Conservation (phyloP, 1,284 basidiomycete genomes). For the Heliocybe sulcata region DNA sequence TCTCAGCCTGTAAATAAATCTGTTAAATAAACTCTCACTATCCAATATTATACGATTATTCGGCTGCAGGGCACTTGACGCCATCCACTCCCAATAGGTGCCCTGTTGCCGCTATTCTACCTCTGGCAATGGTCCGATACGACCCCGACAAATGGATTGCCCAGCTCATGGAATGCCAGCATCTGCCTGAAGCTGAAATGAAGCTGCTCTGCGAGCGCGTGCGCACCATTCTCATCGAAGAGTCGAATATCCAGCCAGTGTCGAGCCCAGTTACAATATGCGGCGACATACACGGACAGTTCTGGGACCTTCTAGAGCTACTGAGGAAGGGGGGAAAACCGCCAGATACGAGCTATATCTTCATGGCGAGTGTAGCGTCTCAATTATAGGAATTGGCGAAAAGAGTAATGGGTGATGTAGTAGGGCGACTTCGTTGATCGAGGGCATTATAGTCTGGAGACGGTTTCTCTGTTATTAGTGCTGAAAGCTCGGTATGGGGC, state of each 20-base stretch:
- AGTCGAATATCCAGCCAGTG: conserved; percentile 93
- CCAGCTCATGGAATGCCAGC: conserved; percentile 78
- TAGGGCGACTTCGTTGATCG: conserved; percentile 98
- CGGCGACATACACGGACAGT: conserved; percentile 93
- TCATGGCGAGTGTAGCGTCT: conserved; percentile 80
- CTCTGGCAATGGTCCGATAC: conserved; percentile 29
- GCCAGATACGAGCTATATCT: conserved; percentile 91
- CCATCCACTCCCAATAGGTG: too few species aligned
- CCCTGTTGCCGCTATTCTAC: too few species aligned
- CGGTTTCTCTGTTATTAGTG: conserved; percentile 83
- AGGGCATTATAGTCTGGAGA: conserved; percentile 96
- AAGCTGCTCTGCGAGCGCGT: conserved; percentile 85
- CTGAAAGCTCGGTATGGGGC: conserved; percentile 78
- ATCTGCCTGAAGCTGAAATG: conserved; percentile 90
- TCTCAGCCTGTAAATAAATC: too few species aligned
- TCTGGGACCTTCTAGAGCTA: conserved; percentile 92
- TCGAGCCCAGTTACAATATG: conserved; percentile 89
- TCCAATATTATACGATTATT: too few species aligned
- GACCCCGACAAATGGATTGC: conserved; percentile 70
- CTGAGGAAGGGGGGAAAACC: conserved; percentile 85
- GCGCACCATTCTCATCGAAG: conserved; percentile 82
- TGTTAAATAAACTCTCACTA: too few species aligned
- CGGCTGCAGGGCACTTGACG: too few species aligned
- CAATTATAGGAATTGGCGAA: conserved; percentile 4
- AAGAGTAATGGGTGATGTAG: not conserved